A percentile compares a stretch with the other conserved stretches of the same genome.
These are phyloP conservation scores for Linum usitatissimum DNA, from an alignment of 345 rosid genomes.

Conservation along the genomic window DNA sequence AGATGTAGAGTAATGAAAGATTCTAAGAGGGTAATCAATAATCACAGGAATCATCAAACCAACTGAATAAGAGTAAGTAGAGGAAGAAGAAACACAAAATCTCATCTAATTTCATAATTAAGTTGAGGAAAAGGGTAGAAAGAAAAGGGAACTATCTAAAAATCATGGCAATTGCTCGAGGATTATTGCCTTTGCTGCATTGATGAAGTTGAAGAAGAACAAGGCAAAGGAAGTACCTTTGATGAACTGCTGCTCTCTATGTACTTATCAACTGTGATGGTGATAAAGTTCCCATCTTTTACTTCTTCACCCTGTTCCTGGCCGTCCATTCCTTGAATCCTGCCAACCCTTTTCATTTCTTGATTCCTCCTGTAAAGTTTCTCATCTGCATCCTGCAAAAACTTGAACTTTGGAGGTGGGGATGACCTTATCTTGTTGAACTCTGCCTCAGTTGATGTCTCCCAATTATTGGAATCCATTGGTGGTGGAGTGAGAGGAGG, in stretches of 20 bases:
- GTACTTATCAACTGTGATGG: conserved; percentile 40
- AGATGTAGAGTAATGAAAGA: background rate
- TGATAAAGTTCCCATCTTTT: conserved; percentile 36
- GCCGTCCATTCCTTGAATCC: conserved; percentile 4
- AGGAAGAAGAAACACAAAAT: conserved; percentile 2
- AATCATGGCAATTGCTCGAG: background rate
- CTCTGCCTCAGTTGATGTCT: conserved; percentile 66
- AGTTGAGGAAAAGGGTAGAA: background rate
- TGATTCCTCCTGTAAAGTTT: conserved; percentile 39
- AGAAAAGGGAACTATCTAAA: conserved; percentile 3
- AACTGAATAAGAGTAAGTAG: background rate
- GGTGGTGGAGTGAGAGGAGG: conserved; percentile 70
- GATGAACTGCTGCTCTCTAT: conserved; percentile 22
- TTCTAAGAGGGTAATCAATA: background rate
- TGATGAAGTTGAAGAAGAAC: conserved; percentile 27
- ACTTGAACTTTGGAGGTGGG: conserved; percentile 85
- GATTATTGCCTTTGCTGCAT: conserved; percentile 14
- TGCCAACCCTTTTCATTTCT: conserved; percentile 15
- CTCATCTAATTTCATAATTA: background rate
- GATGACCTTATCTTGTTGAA: conserved; percentile 59
- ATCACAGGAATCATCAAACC: background rate
- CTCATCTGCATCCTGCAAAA: conserved; percentile 92
- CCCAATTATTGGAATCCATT: conserved; percentile 21
- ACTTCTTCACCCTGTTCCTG: conserved; percentile 29
- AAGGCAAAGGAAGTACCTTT: conserved; percentile 30